These are phyloP conservation scores for Irineochytrium annulatum DNA, from an alignment of 192 early-diverging fungal genomes.

Conservation along the genomic window DNA sequence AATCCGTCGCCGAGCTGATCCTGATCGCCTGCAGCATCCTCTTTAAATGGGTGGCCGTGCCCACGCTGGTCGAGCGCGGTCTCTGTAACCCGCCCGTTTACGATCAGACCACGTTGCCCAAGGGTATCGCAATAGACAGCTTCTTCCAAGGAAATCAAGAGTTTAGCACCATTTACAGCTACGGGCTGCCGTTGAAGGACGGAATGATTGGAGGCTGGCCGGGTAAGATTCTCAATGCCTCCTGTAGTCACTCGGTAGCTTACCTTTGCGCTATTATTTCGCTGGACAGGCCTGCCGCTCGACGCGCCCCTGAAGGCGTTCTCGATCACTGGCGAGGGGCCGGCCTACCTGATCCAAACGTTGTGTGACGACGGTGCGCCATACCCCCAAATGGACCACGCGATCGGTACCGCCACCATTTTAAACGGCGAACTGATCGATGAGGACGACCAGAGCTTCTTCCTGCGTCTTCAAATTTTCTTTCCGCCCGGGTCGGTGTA, in stretches of 20 bases:
- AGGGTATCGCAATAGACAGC: constrained; percentile 8
- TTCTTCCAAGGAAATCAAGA: constrained; percentile 17
- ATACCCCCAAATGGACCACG: not conserved
- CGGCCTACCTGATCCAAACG: constrained; percentile 12
- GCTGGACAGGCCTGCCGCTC: constrained; percentile 19
- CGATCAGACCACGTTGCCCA: not conserved
- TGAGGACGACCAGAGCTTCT: constrained; percentile 8
- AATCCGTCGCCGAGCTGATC: not conserved
- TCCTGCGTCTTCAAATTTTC: constrained; percentile 2
- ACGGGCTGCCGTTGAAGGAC: constrained; percentile 5
- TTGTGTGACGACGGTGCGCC: constrained; percentile 16
- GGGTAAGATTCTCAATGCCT: too few species aligned
- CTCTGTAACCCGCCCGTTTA: constrained; percentile 9
- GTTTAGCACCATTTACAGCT: constrained; percentile 16
- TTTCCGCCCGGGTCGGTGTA: constrained; percentile 9
- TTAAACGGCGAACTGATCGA: not conserved
- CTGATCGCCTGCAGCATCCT: constrained; percentile 10
- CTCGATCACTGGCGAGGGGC: constrained; percentile 13
- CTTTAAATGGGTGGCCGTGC: constrained; percentile 11
- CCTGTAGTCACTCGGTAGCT: too few species aligned
- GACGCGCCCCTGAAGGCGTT: constrained; percentile 10
- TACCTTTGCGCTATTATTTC: too few species aligned
- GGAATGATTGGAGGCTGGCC: too few species aligned
- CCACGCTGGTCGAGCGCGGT: not conserved
- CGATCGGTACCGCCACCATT: constrained; percentile 1